Base-by-base conservation (phyloP, 495 filamentous ascomycete species). In the Aspergillus bridgeri region DNA sequence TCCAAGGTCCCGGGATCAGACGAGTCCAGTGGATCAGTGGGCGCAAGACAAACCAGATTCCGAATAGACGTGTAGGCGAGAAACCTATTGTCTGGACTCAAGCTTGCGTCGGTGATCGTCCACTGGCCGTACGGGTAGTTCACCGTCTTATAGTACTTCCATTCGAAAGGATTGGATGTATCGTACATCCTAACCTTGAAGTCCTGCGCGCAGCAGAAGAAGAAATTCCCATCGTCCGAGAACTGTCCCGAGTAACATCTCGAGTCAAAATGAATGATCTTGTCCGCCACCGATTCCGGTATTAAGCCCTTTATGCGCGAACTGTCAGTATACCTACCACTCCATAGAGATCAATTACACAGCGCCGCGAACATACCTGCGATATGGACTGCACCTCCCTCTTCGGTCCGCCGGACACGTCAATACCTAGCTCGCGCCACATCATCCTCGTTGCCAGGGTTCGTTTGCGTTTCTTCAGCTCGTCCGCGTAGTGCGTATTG, bases 121-220 rank as follows among this genome's bases (percentile, higher is more conserved):
- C 94, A 98, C 59, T 88, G 85, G 3, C 91, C 94, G 54, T 84
- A 87, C 3, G 90, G 89, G 73, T 96, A 96, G 19, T 81, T 73
- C 9, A 93, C 91, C 0, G 89, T 92, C 72, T 97, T 98, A 74
- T 97, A 97, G 69, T 96, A 92, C 64, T 86, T 87, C 94, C 94
- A 98, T 53, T 89, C 83, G 68, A 92, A 95, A 0, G 94, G 94
- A 57, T 97, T 96, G 2, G 91, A 95, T 0, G 94, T 97, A 67
- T 98, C 94, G 69, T 98, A 98, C 89, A 98, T 91, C 20, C 92
- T 87, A 15, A 98, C 91, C 54, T 83, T 85, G 72, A 94, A 96
- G 68, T 98, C 92, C 69, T 97, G 92, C 21, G 86, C 87, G 62
- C 89, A 93, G n/a, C 87, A 87, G 69, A 96, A 98, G 72, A 96